Base-by-base conservation (phyloP, 176 grass and related monocot species). In the Themeda triandra region DNA sequence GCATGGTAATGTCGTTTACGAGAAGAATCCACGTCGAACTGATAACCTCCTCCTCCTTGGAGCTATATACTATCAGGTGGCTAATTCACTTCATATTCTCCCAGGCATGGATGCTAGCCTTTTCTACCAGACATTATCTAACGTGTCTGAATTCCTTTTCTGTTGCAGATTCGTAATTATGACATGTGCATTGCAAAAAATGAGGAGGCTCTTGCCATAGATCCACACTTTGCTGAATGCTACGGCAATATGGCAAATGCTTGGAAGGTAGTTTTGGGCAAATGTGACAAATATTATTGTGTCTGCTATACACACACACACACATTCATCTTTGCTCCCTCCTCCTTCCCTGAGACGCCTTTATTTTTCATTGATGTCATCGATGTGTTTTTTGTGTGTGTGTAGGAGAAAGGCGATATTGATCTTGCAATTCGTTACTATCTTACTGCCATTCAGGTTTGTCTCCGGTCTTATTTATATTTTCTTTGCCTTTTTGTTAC, bases 161-260 rank as follows among this genome's bases (percentile, higher is more conserved):
- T 83, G 63, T 35, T 77, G 75, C 80, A 99, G 97, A 59, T 99
- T 60, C 91, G 86, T 70, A 82, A 94, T 89, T 94, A 92, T 91
- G 97, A 96, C 49, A 89, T 89, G 90, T 99, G 93, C 69, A 92
- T 99, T 79, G 86, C 90, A 86, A 99, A 99, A 83, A 99, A 99
- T 66, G 87, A 99, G 81, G 97, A 99, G 84, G 97, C 97, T 81
- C 84, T 99, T 81, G 80, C 90, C 30, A 94, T 99, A 77, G 93
- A 99, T 87, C 90, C 97, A 35, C 86, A 85, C 29, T 96, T 99
- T 92, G 92, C 93, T 33, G 97, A 96, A 73, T 99, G 93, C 63
- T 99, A 96, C 14, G 97, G 97, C 71, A 99, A 99, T 86, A 99
- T 99, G 97, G 97, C 90, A 56, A 99, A 99, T 99, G 97, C 97